Evolutionary conservation across 768 basidiomycete genomes (phyloP), one percentile per base, ranked within the genome.

Genomic region (Pisolithus sp.): DNA sequence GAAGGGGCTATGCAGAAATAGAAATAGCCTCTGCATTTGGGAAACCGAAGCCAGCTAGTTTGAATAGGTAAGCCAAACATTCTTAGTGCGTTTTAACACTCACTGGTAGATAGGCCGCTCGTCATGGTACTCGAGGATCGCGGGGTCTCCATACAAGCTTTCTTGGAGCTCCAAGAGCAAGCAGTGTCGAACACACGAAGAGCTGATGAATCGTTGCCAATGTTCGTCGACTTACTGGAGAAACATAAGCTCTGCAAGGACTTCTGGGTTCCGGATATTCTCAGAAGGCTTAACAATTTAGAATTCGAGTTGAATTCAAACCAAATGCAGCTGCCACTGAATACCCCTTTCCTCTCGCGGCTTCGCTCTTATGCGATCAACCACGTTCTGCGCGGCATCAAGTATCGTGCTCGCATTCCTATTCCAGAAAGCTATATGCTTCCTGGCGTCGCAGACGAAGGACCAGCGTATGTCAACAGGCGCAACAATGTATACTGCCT

Each of bases 361-460:
- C 59, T 85, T 21, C 74, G 86, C 17, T 69, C 79, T 36, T 79
- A 81, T 31, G 76, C 83, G 0, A 79, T 80, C 67, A 79, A 76
- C 42, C 78, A 81, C 53, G 78, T 86, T 10, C 67, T 93, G 37
- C 76, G 88, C 5, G 80, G 81, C 39, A 80, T 93, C 60, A 92
- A 92, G 58, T 81, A 87, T 57, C 71, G 74, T 36, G 90, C 90
- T 0, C 75, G 89, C 10, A 86, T 93, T 24, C 80, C 76, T 5
- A 76, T 93, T 10, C 83, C 83, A 0, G 69, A 81, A 0, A 83
- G 82, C 53, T 81, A 81, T 53, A 73, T 82, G 23, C 74, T 93
- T 1, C 86, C 91, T 13, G 91, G 92, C 1, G 78, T 92, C 7
- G 85, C 88, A 3, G 91, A 93, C 58, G 88, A 92, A 67, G 87